phyloP scores from a whole-genome alignment of 108 stramenopile genomes.

The Discostella pseudostelligera region DNA sequence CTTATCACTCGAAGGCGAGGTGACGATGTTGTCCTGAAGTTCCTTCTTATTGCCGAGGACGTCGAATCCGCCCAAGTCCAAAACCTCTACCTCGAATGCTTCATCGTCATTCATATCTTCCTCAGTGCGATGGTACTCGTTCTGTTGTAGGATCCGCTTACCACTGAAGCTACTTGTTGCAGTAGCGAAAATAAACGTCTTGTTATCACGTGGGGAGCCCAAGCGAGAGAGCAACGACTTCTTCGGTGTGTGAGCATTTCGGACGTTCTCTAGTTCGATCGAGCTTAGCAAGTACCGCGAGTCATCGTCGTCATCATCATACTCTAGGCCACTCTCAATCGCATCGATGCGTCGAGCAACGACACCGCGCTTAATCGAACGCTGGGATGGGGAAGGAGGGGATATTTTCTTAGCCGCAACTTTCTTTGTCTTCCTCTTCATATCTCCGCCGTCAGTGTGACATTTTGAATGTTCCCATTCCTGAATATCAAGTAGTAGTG shows the following conservation, averaged over 20 bases:
- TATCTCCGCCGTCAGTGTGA: neutral
- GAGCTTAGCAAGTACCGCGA: too few species aligned
- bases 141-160: neutral
- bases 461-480: neutral
- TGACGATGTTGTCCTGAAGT: neutral
- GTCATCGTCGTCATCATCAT: neutral
- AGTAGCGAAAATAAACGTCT: too few species aligned
- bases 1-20: neutral
- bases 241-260: neutral
- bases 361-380: neutral
- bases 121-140: neutral
- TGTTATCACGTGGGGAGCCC: neutral
- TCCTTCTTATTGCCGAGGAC: neutral
- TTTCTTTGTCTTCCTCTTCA: neutral
- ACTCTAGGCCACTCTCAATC: neutral
- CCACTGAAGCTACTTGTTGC: too few species aligned
- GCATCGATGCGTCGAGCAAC: neutral
- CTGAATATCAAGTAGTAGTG: neutral
- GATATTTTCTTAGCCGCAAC: neutral
- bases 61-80: slow-evolving; percentile 2
- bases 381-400: neutral
- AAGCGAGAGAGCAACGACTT: neutral
- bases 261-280: neutral
- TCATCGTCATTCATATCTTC: too few species aligned
- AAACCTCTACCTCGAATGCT: neutral